These are phyloP conservation scores for Saccharomyces jurei DNA, from an alignment of 805 yeast genomes.

Conservation along the genomic window DNA sequence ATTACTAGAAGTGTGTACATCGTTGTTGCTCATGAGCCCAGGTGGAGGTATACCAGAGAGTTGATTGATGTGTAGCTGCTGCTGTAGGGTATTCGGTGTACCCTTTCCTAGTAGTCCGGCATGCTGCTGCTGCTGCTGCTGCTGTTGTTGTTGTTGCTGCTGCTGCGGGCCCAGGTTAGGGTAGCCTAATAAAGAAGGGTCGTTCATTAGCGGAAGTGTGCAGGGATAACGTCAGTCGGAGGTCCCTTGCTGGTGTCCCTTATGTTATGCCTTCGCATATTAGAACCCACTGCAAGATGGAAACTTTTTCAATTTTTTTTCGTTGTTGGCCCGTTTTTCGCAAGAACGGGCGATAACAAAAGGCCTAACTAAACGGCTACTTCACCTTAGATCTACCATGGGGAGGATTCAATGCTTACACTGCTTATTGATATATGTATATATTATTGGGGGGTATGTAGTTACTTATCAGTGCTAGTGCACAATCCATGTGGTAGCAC, in stretches of 20 bases:
- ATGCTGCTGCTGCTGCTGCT: conserved; percentile 9
- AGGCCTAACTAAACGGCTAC: neutral
- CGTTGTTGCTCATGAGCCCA: conserved; percentile 12
- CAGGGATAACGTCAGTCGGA: neutral
- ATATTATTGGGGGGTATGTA: neutral
- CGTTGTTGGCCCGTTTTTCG: neutral
- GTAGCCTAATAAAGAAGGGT: conserved; percentile 23
- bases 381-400: neutral
- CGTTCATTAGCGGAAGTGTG: conserved; percentile 13
- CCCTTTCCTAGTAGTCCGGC: conserved; percentile 7
- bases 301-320: neutral
- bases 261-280: neutral
- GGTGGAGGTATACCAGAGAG: conserved; percentile 18
- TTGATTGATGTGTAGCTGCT: conserved; percentile 6
- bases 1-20: conserved; percentile 35
- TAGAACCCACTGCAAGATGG: neutral
- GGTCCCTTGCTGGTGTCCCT: neutral
- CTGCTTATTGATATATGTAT: neutral
- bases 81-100: conserved; percentile 8
- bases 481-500: conserved; percentile 28
- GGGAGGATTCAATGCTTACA: neutral
- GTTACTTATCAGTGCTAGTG: conserved; percentile 22
- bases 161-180: conserved; percentile 14
- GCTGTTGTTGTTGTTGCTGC: neutral
- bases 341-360: neutral